A percentile compares a stretch with the other conserved stretches of the same genome.
phyloP scores from a whole-genome alignment of 2,329 filamentous ascomycete genomes.

The Venturia pyrina region DNA sequence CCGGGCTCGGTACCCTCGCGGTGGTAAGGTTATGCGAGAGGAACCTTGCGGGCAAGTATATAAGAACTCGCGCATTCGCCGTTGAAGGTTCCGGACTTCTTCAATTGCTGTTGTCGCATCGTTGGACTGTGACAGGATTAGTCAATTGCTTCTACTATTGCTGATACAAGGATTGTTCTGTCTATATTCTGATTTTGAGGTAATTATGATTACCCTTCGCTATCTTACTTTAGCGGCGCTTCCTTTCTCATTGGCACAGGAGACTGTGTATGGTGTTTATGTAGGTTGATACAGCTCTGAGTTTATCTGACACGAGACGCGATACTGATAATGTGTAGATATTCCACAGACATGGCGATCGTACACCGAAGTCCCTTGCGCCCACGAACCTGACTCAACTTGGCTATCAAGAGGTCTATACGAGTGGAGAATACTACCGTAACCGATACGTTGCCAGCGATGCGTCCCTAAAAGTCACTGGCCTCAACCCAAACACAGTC shows the following conservation, averaged over 20 bases:
- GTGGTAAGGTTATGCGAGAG: neutral
- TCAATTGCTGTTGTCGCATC: neutral
- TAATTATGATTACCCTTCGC: conserved; percentile 1
- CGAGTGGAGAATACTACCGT: conserved; percentile 66
- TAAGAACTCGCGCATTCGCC: neutral
- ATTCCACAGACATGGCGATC: conserved; percentile 84
- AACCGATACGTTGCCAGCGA: conserved; percentile 58
- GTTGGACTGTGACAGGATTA: neutral
- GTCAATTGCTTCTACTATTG: neutral
- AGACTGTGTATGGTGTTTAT: conserved; percentile 11
- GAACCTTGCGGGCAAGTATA: neutral
- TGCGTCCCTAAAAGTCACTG: conserved; percentile 51
- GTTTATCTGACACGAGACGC: neutral
- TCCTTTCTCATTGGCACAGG: conserved; percentile 23
- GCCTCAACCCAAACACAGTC: conserved; percentile 57
- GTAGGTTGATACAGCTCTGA: neutral
- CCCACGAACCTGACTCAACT: conserved; percentile 68
- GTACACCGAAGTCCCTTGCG: conserved; percentile 65
- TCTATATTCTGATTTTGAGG: too few relatives aligned
- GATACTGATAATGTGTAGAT: conserved; percentile 49
- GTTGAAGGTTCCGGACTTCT: neutral
- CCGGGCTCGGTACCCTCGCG: neutral
- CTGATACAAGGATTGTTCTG: neutral
- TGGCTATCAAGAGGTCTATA: conserved; percentile 66
- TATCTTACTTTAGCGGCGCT: conserved; percentile 30